phyloP scores from a whole-genome alignment of 1,139 yeast genomes.

The Zygosaccharomyces sapae region DNA sequence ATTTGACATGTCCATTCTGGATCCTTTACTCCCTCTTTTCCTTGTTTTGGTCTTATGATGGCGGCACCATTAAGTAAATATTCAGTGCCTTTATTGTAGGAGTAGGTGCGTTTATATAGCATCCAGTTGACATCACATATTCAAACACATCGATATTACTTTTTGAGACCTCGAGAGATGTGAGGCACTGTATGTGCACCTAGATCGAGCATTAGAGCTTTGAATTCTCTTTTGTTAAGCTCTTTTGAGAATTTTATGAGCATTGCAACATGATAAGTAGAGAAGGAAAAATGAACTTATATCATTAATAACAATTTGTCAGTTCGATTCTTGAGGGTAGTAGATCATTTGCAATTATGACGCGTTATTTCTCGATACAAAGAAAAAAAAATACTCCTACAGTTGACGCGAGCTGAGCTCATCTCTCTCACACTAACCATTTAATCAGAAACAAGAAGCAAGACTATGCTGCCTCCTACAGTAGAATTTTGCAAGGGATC shows the following conservation, averaged over 20 bases:
- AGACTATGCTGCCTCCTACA: constrained; percentile 28
- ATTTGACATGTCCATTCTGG: background rate
- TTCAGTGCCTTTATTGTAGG: background rate
- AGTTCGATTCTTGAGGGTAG: background rate
- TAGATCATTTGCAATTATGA: background rate
- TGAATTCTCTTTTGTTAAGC: background rate
- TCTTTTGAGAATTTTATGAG: background rate
- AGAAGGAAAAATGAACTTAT: background rate
- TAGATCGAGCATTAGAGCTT: background rate
- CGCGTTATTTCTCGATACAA: background rate
- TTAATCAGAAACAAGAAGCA: background rate
- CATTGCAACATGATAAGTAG: background rate
- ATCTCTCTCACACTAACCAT: background rate
- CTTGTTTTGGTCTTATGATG: no score
- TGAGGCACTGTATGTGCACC: background rate
- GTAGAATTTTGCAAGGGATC: constrained; percentile 24
- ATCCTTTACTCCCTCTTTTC: no score
- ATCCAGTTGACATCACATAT: background rate
- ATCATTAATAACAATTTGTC: background rate
- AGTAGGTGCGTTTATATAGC: background rate
- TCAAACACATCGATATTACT: background rate
- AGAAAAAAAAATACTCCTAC: background rate
- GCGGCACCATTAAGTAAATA: no score
- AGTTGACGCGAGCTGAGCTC: background rate
- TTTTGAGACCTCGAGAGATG: background rate